Base-by-base conservation (phyloP, 225 moss, liverwort and hornwort species). In the Pseudoscleropodium purum region DNA sequence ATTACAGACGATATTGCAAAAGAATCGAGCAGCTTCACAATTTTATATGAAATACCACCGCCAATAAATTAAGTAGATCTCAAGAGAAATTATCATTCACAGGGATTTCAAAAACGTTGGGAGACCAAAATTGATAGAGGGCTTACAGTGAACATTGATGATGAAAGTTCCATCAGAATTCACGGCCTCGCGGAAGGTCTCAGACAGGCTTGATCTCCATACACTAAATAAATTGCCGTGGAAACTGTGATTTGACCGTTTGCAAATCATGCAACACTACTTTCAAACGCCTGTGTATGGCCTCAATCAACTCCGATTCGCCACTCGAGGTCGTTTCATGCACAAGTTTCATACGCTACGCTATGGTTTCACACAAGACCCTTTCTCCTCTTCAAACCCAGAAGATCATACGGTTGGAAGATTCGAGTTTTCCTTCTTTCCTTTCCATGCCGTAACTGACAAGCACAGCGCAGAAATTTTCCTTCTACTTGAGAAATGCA, bases 121-220 rank as follows among this genome's bases (percentile, higher is more conserved):
- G 37, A 74, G 83, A 90, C 36, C 68, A 45, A 68, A 85, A 76
- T 64, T 67, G 83, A 79, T 31, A 79, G 45, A 83, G 39, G 69
- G 52, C 93, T 93, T 91, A 93, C 93, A 88, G 51, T 85, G 88
- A 79, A 91, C 73, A 69, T 67, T 59, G 88, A 78, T 82, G 85
- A 86, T 82, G 82, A 86, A 82, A 66, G 41, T 56, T 70, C 66
- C 27, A 81, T 80, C 57, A 78, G 15, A 81, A 75, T 72, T 62
- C 67, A 45, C 74, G 61, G 36, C 74, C 66, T 87, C 66, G 54
- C 15, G 49, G 83, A 67, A 77, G 88, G 87, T n/a, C 86, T 80
- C 37, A n/a, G 61, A 74, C 61, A 67, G 83, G 87, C 87, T 51
- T 85, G 67, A 88, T 82, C 66, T 83, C 73, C 83, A 56, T 86